These are phyloP conservation scores for Fusarium sp. DNA, from an alignment of 2,329 filamentous ascomycete species.

Conservation along the genomic window DNA sequence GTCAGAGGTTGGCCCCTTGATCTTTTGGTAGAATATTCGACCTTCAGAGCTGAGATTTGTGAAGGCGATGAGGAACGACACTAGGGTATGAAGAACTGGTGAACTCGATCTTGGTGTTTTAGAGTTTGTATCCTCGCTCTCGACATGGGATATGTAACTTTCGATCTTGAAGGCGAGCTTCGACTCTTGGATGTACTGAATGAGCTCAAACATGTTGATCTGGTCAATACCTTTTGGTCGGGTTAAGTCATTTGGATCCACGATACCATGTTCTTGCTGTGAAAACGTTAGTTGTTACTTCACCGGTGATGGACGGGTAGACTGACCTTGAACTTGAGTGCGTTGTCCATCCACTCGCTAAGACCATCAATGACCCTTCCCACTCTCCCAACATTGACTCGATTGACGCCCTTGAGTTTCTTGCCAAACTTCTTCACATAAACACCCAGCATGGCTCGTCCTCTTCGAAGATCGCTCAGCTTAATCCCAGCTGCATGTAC, in stretches of 20 bases:
- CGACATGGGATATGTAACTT: conserved; percentile 76
- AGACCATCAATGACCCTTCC: conserved; percentile 85
- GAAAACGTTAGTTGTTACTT: neutral
- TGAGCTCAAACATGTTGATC: conserved; percentile 90
- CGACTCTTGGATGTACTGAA: conserved; percentile 88
- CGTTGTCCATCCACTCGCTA: conserved; percentile 70
- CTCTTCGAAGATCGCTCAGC: conserved; percentile 75
- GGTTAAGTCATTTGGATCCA: conserved; percentile 77
- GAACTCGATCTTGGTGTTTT: conserved; percentile 45
- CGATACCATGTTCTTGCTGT: conserved; percentile 67
- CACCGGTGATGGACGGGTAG: too few relatives aligned
- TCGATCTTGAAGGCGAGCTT: conserved; percentile 96
- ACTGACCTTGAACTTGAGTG: conserved; percentile 58
- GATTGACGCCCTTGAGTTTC: conserved; percentile 87
- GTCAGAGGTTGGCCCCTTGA: conserved; percentile 49
- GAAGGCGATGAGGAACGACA: conserved; percentile 77
- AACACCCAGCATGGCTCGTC: conserved; percentile 77
- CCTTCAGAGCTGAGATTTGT: conserved; percentile 85
- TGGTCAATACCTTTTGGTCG: conserved; percentile 90
- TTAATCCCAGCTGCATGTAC: conserved; percentile 85
- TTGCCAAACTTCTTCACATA: conserved; percentile 92
- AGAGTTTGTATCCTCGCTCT: conserved; percentile 54
- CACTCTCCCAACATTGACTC: conserved; percentile 89
- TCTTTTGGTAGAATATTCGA: conserved; percentile 70
- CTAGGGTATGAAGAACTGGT: conserved; percentile 64